Evolutionary conservation across 768 basidiomycete genomes (phyloP).

Genomic region (Cyclocybe cylindracea): DNA sequence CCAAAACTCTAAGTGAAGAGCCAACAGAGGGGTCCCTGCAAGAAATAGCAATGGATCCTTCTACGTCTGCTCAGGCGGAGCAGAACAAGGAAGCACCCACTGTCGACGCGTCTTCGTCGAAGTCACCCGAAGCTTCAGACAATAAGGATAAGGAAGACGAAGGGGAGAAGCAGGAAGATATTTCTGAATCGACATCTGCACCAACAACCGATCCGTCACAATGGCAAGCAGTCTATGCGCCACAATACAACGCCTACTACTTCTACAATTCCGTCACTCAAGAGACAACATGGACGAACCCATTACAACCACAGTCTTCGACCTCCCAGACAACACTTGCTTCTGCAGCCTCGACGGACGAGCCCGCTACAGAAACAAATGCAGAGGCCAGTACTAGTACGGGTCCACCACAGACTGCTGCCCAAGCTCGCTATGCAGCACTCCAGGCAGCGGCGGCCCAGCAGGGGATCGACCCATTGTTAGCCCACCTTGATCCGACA

Average conservation of each 20-base stretch:
- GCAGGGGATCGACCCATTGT: constrained; percentile 81
- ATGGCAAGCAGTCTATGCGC: constrained; percentile 85
- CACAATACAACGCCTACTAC: constrained; percentile 80
- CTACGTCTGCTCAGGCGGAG: neutral
- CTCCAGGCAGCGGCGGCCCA: constrained; percentile 72
- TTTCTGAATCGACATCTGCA: neutral
- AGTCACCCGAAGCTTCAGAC: neutral
- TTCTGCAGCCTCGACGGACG: constrained; percentile 15
- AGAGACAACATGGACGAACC: constrained; percentile 86
- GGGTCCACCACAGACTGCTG: constrained; percentile 20
- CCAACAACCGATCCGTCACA: constrained; percentile 20
- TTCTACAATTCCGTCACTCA: constrained; percentile 77
- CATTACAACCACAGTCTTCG: constrained; percentile 45
- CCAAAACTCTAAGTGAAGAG: no score
- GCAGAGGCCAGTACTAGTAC: constrained; percentile 21
- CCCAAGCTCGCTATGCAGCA: constrained; percentile 42
- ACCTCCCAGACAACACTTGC: constrained; percentile 24
- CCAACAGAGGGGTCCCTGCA: neutral
- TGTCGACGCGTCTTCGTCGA: constrained; percentile 1
- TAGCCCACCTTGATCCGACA: constrained; percentile 79
- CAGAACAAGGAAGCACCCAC: neutral
- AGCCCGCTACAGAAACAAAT: neutral
- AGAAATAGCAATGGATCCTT: neutral
- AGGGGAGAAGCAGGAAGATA: constrained; percentile 1
- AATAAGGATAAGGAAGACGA: neutral